Conservation (phyloP, 2,329 filamentous ascomycete species). For the Clonostachys chloroleuca region DNA sequence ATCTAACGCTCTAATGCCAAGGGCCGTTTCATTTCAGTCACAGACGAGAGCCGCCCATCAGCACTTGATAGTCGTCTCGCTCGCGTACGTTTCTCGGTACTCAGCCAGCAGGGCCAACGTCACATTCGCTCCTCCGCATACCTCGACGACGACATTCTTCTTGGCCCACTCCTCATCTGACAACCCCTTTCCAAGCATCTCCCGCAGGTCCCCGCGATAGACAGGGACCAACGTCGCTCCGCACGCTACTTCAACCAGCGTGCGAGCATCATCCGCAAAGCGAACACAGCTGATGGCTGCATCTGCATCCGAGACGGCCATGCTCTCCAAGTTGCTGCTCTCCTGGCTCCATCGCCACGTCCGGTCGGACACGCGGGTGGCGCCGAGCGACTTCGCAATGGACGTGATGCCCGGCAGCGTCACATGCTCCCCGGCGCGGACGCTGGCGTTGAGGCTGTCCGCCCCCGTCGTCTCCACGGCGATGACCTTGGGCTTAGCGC, state of each 20-base stretch:
- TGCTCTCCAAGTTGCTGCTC: conserved; percentile 21
- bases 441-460: conserved; percentile 60
- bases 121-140: conserved; percentile 76
- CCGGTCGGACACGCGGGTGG: conserved; percentile 62
- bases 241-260: conserved; percentile 81
- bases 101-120: conserved; percentile 54
- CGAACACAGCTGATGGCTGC: conserved; percentile 73
- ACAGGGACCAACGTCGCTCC: conserved; percentile 72
- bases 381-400: conserved; percentile 70
- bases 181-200: conserved; percentile 48
- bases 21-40: too few relatives aligned
- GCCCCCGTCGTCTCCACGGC: conserved; percentile 75
- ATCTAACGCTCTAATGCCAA: too few relatives aligned
- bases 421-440: conserved; percentile 52
- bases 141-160: conserved; percentile 75
- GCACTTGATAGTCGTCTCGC: conserved; percentile 21
- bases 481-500: conserved; percentile 52
- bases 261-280: conserved; percentile 76
- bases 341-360: conserved; percentile 60
- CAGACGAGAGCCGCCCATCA: not conserved
- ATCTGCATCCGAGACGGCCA: conserved; percentile 49
- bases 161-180: conserved; percentile 53
- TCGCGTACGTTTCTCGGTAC: conserved; percentile 45
- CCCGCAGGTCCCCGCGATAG: conserved; percentile 60
- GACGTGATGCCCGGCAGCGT: conserved; percentile 70